Evolutionary conservation across 345 rosid genomes (phyloP), one percentile per base, ranked within the genome.

Genomic region (Salix dunnii): DNA sequence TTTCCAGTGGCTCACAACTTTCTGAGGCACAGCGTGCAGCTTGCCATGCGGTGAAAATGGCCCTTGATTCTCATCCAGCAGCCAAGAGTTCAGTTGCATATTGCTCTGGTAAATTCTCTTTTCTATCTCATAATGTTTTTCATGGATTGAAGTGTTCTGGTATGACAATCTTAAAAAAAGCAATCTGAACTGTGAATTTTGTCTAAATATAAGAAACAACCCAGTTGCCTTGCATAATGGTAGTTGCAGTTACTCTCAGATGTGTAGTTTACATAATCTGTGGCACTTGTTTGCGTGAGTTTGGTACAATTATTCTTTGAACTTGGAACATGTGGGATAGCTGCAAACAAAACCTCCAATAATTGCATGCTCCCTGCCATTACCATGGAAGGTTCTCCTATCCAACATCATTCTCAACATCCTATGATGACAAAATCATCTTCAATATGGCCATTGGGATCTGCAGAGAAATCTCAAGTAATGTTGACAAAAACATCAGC

Each of bases 21-120:
- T 84, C 92, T 28, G 98, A 90, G 88, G 91, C 87, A 36, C 90
- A 86, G 79, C 81, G 84, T 82, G 97, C 98, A 82, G 89, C 96
- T 68, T 90, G 90, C 74, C 90, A 79, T 82, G 99, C 99, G 48
- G 73, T 93, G 84, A 84, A 88, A 62, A 71, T 88, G 69, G 99
- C 98, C 49, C 91, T 96, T 71, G 91, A 87, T 84, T 87, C 66
- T 75, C 90, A 46, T 46, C 49, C 49, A 46, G 49, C 92, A 3
- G 70, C 84, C 61, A 92, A 82, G 84, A 90, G 80, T 67, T 58
- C 76, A 72, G 70, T 83, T 79, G 76, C 77, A 70, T 78, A 77
- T 82, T 30, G 31, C 31, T 40, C 81, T 35, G 87, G 88, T 88
- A 79, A 46, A 71, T 75, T 72, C 61, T 83, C 74, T 78, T 61